phyloP scores from a whole-genome alignment of 805 yeast genomes.

The Yarrowia divulgata region DNA sequence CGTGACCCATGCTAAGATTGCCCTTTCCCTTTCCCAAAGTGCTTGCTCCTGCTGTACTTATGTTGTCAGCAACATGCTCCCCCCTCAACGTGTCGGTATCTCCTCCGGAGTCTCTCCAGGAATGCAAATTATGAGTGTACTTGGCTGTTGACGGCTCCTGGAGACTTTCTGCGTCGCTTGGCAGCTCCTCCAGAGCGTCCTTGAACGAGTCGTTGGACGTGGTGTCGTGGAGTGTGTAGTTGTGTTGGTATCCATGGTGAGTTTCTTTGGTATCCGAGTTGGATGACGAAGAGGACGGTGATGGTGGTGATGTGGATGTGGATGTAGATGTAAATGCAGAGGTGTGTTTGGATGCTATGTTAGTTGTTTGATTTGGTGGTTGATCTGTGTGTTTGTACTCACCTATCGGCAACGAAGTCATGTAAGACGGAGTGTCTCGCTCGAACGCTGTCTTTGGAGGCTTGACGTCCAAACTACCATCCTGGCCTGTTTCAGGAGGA shows the following conservation, averaged over 20 bases:
- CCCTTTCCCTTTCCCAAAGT: not conserved
- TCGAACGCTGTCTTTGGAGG: not conserved
- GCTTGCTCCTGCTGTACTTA: not conserved
- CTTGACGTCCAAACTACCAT: not conserved
- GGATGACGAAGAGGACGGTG: not conserved
- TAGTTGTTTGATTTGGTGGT: no score
- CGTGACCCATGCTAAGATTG: not conserved
- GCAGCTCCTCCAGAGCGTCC: conserved; percentile 21
- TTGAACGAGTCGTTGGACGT: conserved; percentile 32
- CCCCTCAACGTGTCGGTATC: conserved; percentile 11
- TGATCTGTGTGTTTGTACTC: not conserved
- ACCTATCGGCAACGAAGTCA: conserved; percentile 7
- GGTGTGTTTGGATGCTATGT: no score
- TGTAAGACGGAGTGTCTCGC: conserved; percentile 8
- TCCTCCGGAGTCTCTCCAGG: not conserved
- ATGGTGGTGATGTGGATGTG: not conserved
- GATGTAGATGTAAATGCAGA: no score
- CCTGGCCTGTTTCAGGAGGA: not conserved
- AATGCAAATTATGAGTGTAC: conserved; percentile 7
- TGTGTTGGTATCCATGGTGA: conserved; percentile 2
- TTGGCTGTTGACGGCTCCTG: conserved; percentile 6
- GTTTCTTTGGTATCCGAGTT: conserved; percentile 25
- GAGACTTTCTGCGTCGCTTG: not conserved
- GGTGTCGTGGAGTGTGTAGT: conserved; percentile 18
- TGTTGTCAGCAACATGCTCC: not conserved